Conservation (phyloP, 2,329 filamentous ascomycete species). For the Macrophomina phaseolina region DNA sequence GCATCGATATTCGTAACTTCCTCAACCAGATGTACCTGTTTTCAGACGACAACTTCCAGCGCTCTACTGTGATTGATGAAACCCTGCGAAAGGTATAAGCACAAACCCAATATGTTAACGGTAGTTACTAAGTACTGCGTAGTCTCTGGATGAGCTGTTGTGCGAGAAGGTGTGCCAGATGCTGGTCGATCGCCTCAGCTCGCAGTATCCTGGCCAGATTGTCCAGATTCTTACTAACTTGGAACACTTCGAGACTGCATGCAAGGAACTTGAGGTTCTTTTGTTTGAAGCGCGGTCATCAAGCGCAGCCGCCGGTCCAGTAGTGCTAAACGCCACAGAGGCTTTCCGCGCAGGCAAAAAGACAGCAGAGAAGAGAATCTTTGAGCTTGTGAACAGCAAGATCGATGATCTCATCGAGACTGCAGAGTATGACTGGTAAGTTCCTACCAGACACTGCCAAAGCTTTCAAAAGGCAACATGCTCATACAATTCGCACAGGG, state of each 20-base stretch:
- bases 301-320: constrained; percentile 77
- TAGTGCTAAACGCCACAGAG: constrained; percentile 81
- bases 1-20: constrained; percentile 97
- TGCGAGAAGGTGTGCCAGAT: constrained; percentile 90
- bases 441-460: not conserved
- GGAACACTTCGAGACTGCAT: constrained; percentile 95
- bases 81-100: constrained; percentile 74
- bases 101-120: not conserved
- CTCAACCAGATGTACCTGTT: constrained; percentile 98
- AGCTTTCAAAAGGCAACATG: too few species aligned
- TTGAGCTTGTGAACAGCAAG: constrained; percentile 97
- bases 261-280: constrained; percentile 84
- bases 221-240: constrained; percentile 98
- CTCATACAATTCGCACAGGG: constrained; percentile 18
- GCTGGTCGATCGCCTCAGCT: constrained; percentile 83
- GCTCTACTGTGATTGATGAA: constrained; percentile 87
- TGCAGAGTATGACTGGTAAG: constrained; percentile 91
- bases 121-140: not conserved
- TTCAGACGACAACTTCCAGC: constrained; percentile 92
- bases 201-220: constrained; percentile 95
- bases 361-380: constrained; percentile 94
- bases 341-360: constrained; percentile 91
- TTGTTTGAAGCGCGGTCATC: constrained; percentile 85
- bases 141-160: constrained; percentile 91
- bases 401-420: constrained; percentile 97